A percentile compares a stretch with the other conserved stretches of the same genome.
Evolutionary conservation across 1,284 basidiomycete species (phyloP).

Genomic region (Puccinia triticina): DNA sequence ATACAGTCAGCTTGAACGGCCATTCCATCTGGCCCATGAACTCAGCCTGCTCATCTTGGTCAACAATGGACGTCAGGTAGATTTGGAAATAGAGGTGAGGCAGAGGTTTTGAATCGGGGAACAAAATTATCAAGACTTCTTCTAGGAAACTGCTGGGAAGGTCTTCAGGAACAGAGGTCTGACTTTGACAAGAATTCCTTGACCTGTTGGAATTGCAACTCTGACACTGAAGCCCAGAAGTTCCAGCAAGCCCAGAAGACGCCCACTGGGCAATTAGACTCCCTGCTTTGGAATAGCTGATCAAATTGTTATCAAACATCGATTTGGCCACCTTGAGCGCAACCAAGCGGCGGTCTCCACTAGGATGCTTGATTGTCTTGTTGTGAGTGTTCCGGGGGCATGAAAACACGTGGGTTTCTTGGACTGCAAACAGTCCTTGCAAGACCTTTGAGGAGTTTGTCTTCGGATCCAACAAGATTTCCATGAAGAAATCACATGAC

Average conservation of each 20-base stretch:
- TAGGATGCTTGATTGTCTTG: background rate
- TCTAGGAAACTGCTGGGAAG: background rate
- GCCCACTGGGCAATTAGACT: background rate
- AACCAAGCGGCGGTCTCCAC: background rate
- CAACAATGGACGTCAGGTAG: background rate
- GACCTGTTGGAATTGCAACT: background rate
- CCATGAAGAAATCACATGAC: too few species aligned
- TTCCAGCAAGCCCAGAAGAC: background rate
- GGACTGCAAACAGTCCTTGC: too few species aligned
- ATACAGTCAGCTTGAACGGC: background rate
- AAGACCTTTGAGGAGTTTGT: too few species aligned
- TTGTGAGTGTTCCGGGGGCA: background rate
- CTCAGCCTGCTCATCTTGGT: background rate
- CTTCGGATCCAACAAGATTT: too few species aligned
- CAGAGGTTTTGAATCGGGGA: background rate
- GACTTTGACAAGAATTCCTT: background rate
- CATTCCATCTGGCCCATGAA: background rate
- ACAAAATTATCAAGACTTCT: background rate
- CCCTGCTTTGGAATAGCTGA: background rate
- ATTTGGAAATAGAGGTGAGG: background rate
- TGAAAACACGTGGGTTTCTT: background rate
- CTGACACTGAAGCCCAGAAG: background rate
- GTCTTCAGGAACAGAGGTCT: too few species aligned
- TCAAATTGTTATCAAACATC: background rate
- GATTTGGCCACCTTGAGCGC: background rate